These are phyloP conservation scores for Malassezia sympodialis DNA, from an alignment of 1,284 basidiomycete species.

Conservation along the genomic window DNA sequence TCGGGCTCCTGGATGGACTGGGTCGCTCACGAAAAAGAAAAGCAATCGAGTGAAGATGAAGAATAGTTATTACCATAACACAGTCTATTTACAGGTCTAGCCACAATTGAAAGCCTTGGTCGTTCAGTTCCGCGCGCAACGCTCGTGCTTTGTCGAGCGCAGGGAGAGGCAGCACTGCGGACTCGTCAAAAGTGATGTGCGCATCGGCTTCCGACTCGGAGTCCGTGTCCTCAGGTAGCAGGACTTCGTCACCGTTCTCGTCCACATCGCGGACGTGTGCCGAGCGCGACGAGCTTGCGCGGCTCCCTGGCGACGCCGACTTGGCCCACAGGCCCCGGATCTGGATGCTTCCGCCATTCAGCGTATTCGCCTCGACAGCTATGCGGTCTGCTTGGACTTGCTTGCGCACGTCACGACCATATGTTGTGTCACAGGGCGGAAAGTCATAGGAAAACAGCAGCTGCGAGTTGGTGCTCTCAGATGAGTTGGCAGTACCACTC, in stretches of 20 bases:
- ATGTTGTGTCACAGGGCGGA: constrained; percentile 6
- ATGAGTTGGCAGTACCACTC: neutral
- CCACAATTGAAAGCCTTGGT: constrained; percentile 13
- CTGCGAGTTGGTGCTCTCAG: neutral
- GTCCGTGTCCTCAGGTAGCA: constrained; percentile 5
- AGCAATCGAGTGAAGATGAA: constrained; percentile 46
- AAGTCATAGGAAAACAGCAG: constrained; percentile 11
- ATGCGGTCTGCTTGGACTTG: constrained; percentile 1
- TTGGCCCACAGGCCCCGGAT: constrained; percentile 11
- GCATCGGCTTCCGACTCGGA: neutral
- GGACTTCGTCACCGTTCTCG: constrained; percentile 12
- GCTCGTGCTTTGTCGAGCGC: neutral
- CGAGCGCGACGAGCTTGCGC: constrained; percentile 9
- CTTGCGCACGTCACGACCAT: constrained; percentile 8
- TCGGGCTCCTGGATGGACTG: constrained; percentile 87
- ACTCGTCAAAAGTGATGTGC: neutral
- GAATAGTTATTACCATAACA: constrained; percentile 11
- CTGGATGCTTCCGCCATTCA: constrained; percentile 7
- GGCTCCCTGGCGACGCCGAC: neutral
- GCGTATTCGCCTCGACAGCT: neutral
- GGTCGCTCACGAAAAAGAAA: constrained; percentile 55
- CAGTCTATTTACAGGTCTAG: neutral
- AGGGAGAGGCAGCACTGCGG: neutral
- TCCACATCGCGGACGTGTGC: constrained; percentile 16
- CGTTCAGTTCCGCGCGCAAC: constrained; percentile 14